Conservation (phyloP, 371 early-diverging fungal genomes). For the Choanephora cucurbitarum region DNA sequence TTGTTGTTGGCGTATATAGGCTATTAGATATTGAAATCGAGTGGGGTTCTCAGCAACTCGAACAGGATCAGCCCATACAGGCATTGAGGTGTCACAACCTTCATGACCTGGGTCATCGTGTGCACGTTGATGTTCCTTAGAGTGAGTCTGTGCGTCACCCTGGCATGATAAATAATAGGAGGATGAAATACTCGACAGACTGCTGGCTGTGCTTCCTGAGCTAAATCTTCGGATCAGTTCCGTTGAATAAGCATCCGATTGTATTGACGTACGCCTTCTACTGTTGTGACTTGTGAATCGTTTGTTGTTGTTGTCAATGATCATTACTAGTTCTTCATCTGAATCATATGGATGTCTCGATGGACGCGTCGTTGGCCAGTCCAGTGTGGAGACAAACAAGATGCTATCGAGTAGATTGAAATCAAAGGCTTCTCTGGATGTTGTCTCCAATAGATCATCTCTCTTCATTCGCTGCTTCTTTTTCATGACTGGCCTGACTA, state of each 20-base stretch:
- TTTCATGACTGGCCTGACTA: neutral
- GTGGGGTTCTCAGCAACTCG: constrained; percentile 37
- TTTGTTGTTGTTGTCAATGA: constrained; percentile 2
- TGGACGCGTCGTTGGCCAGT: constrained; percentile 14
- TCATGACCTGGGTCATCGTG: constrained; percentile 15
- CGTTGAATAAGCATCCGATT: constrained; percentile 22
- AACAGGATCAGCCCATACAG: constrained; percentile 45
- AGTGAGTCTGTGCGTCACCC: constrained; percentile 3
- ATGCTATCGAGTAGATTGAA: constrained; percentile 11
- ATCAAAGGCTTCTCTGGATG: constrained; percentile 4
- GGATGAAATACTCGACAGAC: constrained; percentile 13
- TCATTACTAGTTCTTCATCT: neutral
- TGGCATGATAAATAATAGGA: neutral
- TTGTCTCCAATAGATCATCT: neutral
- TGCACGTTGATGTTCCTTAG: neutral
- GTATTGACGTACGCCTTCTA: constrained; percentile 15
- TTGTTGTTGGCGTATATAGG: constrained; percentile 27
- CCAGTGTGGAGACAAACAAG: constrained; percentile 20
- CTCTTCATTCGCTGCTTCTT: neutral
- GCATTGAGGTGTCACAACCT: constrained; percentile 20
- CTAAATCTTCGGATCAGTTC: constrained; percentile 28
- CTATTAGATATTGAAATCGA: constrained; percentile 25
- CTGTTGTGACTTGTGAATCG: neutral
- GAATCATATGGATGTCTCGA: constrained; percentile 43
- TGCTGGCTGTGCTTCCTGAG: constrained; percentile 20